A percentile compares a stretch with the other conserved stretches of the same genome.
phyloP scores from a whole-genome alignment of 164 flowering plant species.

The Cinnamomum micranthum region DNA sequence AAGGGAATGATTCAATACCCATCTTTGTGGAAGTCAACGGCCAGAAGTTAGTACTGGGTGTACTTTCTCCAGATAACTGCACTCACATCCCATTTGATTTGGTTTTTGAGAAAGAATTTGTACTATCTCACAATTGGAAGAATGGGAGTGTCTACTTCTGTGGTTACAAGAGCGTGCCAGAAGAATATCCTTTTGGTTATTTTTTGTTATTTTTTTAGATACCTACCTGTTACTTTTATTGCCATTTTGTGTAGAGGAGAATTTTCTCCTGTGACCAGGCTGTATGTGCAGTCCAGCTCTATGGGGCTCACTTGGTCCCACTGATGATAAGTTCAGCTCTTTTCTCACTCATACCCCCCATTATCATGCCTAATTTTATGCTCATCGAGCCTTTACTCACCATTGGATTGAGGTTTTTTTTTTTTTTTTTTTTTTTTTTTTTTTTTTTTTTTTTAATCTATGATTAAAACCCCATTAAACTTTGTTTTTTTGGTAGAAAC shows the following conservation, averaged over 20 bases:
- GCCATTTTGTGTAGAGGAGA: not conserved
- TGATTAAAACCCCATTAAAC: too few species aligned
- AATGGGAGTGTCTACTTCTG: constrained; percentile 62
- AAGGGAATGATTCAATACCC: constrained; percentile 34
- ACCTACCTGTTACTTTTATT: not conserved
- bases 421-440: too few species aligned
- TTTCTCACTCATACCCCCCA: not conserved
- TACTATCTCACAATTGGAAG: constrained; percentile 78
- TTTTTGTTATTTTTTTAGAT: not conserved
- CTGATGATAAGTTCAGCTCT: not conserved
- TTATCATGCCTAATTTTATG: too few species aligned
- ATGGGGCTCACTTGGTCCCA: too few species aligned
- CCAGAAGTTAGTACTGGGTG: constrained; percentile 57
- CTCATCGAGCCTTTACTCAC: too few species aligned
- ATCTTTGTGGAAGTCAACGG: constrained; percentile 43
- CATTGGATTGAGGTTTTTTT: too few species aligned
- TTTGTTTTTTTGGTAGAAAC: too few species aligned
- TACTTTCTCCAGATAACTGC: constrained; percentile 42
- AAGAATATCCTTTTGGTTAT: constrained; percentile 37
- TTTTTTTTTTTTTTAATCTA: too few species aligned
- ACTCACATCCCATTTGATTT: constrained; percentile 58
- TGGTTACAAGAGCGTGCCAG: constrained; percentile 40
- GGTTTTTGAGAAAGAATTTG: constrained; percentile 71
- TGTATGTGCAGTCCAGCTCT: too few species aligned
- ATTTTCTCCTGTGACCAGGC: too few species aligned